These are phyloP conservation scores for Chenopodium berlandieri DNA, from an alignment of 148 eudicot genomes.

Conservation along the genomic window DNA sequence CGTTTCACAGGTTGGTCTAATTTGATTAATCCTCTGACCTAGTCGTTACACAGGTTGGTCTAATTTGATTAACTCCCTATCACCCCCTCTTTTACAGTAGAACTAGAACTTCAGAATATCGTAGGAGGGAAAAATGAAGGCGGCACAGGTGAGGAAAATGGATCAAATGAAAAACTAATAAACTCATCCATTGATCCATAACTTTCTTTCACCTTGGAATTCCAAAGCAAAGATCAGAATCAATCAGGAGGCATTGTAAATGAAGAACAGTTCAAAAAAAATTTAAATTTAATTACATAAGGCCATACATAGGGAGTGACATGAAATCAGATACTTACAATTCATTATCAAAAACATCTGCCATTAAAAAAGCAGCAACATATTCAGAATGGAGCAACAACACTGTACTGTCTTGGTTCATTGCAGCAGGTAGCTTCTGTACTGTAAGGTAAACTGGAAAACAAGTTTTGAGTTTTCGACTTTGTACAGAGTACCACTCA, in stretches of 20 bases:
- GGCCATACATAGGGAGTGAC: background rate
- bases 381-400: background rate
- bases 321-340: background rate
- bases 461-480: background rate
- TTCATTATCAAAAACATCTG: background rate
- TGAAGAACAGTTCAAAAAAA: background rate
- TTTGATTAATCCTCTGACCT: too few species aligned
- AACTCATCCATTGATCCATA: too few species aligned
- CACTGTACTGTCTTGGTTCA: background rate
- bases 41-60: too few species aligned
- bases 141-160: too few species aligned
- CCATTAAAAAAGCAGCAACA: conserved; percentile 16
- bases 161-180: too few species aligned
- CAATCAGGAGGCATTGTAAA: background rate
- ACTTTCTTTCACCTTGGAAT: too few species aligned
- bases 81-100: too few species aligned
- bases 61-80: too few species aligned
- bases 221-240: too few species aligned
- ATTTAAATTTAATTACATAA: background rate
- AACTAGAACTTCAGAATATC: too few species aligned
- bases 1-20: too few species aligned
- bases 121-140: too few species aligned
- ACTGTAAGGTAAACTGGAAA: background rate
- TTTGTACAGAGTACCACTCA: background rate
- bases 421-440: background rate